Evolutionary conservation across 306 rosid genomes (phyloP), one percentile per base, ranked within the genome.

Genomic region (Elaeagnus macrophylla): DNA sequence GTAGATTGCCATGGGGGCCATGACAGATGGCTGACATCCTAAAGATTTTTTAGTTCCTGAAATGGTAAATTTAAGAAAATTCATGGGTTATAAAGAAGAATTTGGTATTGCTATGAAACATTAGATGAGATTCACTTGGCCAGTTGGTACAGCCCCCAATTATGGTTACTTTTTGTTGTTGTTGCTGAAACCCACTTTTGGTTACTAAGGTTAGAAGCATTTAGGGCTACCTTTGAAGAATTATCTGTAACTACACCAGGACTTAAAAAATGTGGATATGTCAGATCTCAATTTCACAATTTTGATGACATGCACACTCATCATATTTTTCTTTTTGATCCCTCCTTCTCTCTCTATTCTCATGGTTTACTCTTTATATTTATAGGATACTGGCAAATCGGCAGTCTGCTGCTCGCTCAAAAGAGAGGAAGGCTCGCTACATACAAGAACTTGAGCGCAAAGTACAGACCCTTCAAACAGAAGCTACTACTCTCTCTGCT

Each of bases 321-420:
- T 51, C 14, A 5, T 15, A 10, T 32, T 42, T 13, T 42, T 49
- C 17, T 12, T 45, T 45, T 17, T 7, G 7, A 3, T 45, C 15
- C 49, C 13, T 44, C 18, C 13, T 41, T 19, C 44, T 12, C 37
- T 3, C 42, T 53, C 18, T 20, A 50, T 48, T 37, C 54, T 39
- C 74, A 78, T 48, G 65, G 35, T 8, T 45, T 61, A 37, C 67
- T 39, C 40, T 54, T 78, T 65, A 59, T 55, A 6, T 58, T 44
- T 57, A 40, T 56, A 93, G 99, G 82, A 88, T 93, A 64, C 75
- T 93, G 45, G 99, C 99, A 0, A 93, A 93, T 79, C 81, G 99
- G 63, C 99, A 93, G 67, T 93, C 99, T 38, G 99, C 99, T 72
- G 89, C 99, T 36, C 99, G 99, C 40, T 93, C 99, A 10, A 93